These are phyloP conservation scores for Leishmania major DNA, from an alignment of 208 protist genomes.

Conservation along the genomic window DNA sequence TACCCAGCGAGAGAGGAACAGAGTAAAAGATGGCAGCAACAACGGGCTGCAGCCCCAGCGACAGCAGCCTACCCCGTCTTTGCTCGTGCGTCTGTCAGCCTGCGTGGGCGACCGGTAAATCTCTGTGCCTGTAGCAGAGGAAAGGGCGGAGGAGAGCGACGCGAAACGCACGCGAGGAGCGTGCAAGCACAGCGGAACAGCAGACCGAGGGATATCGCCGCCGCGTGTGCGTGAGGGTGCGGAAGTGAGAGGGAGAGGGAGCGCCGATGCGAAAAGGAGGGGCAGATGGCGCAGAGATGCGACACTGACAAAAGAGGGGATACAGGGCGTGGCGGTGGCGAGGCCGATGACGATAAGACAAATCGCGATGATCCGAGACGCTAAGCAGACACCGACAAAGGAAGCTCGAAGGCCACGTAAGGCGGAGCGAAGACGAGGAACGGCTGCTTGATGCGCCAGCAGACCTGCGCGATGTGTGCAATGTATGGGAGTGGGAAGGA, in stretches of 20 bases:
- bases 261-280: not conserved
- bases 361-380: not conserved
- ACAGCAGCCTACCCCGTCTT: not conserved
- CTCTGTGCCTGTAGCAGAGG: not conserved
- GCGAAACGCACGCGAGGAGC: not conserved
- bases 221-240: not conserved
- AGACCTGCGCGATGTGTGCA: not conserved
- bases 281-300: not conserved
- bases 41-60: not conserved
- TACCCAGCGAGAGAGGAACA: not conserved
- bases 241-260: not conserved
- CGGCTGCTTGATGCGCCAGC: not conserved
- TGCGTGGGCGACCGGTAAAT: not conserved
- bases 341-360: not conserved
- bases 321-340: not conserved
- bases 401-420: not conserved
- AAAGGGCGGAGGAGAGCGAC: not conserved
- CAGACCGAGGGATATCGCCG: not conserved
- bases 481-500: not conserved
- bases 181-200: not conserved
- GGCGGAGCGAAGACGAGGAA: not conserved
- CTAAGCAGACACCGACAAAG: not conserved
- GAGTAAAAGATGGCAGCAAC: not conserved
- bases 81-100: not conserved
- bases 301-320: not conserved